Conservation (phyloP, 2,329 filamentous ascomycete species). For the Aspergillus sp. region DNA sequence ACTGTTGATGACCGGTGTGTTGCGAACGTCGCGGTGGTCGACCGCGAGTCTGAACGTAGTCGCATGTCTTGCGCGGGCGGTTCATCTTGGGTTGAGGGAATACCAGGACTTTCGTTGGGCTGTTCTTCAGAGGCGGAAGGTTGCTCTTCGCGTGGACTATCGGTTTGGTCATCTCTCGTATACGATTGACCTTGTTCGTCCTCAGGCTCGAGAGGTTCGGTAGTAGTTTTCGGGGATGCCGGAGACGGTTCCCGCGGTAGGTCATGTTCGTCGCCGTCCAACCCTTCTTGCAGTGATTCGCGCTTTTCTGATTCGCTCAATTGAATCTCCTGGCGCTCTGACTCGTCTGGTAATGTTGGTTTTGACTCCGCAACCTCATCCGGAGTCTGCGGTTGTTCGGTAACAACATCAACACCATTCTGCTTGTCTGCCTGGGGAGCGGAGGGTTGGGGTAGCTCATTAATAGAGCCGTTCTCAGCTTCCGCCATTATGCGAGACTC, state of each 20-base stretch:
- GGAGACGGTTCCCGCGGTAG: slow-evolving; percentile 25
- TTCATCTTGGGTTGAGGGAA: slow-evolving; percentile 23
- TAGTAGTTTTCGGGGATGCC: slow-evolving; percentile 25
- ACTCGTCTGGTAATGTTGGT: slow-evolving; percentile 27
- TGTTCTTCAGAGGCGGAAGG: slow-evolving; percentile 13
- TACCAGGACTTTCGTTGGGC: slow-evolving; percentile 18
- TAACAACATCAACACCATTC: slow-evolving; percentile 27
- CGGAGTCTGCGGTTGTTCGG: slow-evolving; percentile 26
- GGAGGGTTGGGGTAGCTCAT: slow-evolving; percentile 31
- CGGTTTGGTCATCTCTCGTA: slow-evolving; percentile 16
- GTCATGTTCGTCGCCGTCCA: slow-evolving; percentile 19
- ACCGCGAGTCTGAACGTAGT: slow-evolving; percentile 60
- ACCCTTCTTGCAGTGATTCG: slow-evolving; percentile 4
- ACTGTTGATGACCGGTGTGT: slow-evolving; percentile 64
- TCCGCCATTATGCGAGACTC: slow-evolving; percentile 45
- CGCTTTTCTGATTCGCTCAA: slow-evolving; percentile 18
- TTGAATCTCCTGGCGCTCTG: slow-evolving; percentile 31
- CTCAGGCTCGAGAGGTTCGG: slow-evolving; percentile 25
- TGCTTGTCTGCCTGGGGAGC: slow-evolving; percentile 30
- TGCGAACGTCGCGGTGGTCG: slow-evolving; percentile 54
- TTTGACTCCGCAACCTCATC: slow-evolving; percentile 32
- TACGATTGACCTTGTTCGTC: slow-evolving; percentile 21
- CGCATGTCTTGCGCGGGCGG: slow-evolving; percentile 33
- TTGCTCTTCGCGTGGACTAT: slow-evolving; percentile 16
- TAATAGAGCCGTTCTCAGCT: slow-evolving; percentile 35